Evolutionary conservation across 768 basidiomycete species (phyloP), one percentile per base, ranked within the genome.

Genomic region (Cubamyces sp.): DNA sequence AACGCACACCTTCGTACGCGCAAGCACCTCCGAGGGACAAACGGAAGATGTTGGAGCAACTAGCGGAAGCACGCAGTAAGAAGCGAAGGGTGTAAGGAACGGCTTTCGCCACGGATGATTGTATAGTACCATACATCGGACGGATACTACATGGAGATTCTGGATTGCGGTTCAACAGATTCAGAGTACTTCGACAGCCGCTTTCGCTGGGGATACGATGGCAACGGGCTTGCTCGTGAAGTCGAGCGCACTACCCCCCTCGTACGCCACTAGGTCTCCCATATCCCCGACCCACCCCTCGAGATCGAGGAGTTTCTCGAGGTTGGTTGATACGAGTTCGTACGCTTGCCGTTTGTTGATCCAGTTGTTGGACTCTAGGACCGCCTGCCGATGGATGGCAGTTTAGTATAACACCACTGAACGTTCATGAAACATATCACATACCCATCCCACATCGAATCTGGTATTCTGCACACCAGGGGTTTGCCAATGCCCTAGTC

Each of bases 401-500:
- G 26, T 49, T 49, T 5, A 28, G 28, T 48, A 15, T 1, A 34
- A 9, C 5, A 6, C 1, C 14, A 14, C 7, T 3, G 23, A n/a
- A 21, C 46, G 5, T 1, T 14, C 11, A n/a, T 11, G 14, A 19
- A n/a, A 14, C 14, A 25, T 4, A 26, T 23, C 16, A 70, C 72
- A 3, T 62, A 80, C 79, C 74, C 76, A 76, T 58, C 74, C 76
- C 6, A 75, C 62, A 62, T 80, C 77, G 57, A 77, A 76, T 0
- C 79, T 73, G 7, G 75, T 71, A 53, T 76, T 70, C 28, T 69
- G 71, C 0, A 71, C 75, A n/a, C 74, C 70, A 48, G 69, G 67
- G 4, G 70, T 73, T 8, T 78, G 73, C n/a, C 43, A 50, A 3
- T 81, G 62, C 19, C 86, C 88, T 19, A 91, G 69, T 0, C 79